A percentile compares a stretch with the other conserved stretches of the same genome.
phyloP scores from a whole-genome alignment of 208 protist genomes.

The Leptomonas seymouri region DNA sequence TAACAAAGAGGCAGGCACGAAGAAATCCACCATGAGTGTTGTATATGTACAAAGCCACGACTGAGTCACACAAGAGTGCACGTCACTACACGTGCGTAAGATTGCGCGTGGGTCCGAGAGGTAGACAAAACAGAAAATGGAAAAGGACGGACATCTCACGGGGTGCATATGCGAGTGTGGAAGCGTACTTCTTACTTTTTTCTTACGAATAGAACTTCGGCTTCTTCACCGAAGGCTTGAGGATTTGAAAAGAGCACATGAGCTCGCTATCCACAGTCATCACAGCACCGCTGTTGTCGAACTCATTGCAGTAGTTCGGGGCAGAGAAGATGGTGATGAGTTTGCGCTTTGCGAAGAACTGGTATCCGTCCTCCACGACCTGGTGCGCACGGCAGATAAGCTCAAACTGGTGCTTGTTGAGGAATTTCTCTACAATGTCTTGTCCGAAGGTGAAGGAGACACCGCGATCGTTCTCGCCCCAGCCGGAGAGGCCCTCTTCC shows the following conservation, averaged over 20 bases:
- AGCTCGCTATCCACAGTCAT: conserved; percentile 98
- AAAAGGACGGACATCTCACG: too few relatives aligned
- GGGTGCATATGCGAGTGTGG: not conserved
- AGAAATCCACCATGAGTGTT: not conserved
- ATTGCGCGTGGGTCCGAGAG: too few relatives aligned
- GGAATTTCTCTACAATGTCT: conserved; percentile 95
- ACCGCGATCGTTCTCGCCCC: conserved; percentile 94
- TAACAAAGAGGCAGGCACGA: not conserved
- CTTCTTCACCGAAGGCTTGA: conserved; percentile 92
- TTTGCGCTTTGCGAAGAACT: conserved; percentile 95
- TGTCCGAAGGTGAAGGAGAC: conserved; percentile 93
- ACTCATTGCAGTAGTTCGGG: conserved; percentile 99
- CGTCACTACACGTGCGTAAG: too few relatives aligned
- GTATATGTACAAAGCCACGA: not conserved
- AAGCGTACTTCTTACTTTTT: not conserved
- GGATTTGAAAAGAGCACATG: conserved; percentile 99
- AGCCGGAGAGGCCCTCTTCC: conserved; percentile 92
- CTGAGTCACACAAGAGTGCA: not conserved
- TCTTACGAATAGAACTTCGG: conserved; percentile 82
- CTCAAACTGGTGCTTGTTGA: conserved; percentile 96
- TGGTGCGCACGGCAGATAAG: conserved; percentile 98
- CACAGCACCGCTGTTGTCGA: conserved; percentile 99
- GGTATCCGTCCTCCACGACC: conserved; percentile 96
- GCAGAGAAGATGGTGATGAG: conserved; percentile 99
- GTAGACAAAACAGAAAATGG: too few relatives aligned